Percentiles rank a stretch among this genome's conserved stretches.
phyloP scores from a whole-genome alignment of 371 early-diverging fungal genomes.

The Funneliformis caledonium region DNA sequence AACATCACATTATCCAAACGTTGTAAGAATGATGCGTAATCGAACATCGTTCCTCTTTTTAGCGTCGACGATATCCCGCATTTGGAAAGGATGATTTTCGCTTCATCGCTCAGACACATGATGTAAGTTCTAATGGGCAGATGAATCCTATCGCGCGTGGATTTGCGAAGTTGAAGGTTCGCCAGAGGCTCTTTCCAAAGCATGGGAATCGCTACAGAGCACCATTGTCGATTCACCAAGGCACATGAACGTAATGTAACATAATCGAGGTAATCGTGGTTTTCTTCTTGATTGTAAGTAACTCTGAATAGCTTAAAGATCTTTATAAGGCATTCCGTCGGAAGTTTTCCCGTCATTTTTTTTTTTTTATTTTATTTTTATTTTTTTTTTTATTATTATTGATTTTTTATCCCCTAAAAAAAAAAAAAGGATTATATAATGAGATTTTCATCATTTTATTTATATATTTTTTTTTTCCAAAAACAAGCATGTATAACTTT shows the following conservation, averaged over 20 bases:
- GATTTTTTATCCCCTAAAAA: no score
- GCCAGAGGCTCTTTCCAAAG: constrained; percentile 9
- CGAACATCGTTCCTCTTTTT: neutral
- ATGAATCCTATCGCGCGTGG: neutral
- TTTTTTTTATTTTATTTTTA: neutral
- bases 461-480: no score
- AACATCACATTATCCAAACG: neutral
- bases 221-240: constrained; percentile 33
- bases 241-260: neutral
- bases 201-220: neutral
- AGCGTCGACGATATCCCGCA: neutral
- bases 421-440: no score
- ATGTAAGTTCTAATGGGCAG: neutral
- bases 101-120: neutral
- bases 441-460: no score
- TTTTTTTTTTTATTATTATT: no score
- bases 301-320: neutral
- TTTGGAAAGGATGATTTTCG: neutral
- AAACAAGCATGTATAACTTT: no score
- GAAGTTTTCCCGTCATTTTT: neutral
- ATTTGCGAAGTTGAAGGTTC: neutral
- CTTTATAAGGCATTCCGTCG: neutral
- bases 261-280: neutral
- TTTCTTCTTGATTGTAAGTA: neutral
- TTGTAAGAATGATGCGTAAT: neutral